Conservation (phyloP, 192 early-diverging fungal species). For the Backusella tuberculispora region DNA sequence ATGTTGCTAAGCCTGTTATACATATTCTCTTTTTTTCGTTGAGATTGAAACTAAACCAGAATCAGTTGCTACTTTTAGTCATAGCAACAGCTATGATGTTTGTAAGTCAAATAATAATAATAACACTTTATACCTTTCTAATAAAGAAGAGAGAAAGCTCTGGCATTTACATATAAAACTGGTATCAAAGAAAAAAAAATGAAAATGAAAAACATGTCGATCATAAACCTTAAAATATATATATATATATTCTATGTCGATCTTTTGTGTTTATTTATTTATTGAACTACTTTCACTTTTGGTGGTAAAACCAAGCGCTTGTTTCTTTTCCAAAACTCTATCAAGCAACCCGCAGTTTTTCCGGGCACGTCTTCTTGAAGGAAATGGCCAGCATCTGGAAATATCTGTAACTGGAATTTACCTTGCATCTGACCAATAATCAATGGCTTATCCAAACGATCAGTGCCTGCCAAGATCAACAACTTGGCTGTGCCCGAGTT, state of each 20-base stretch:
- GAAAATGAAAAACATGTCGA: too few relatives aligned
- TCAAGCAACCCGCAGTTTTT: conserved; percentile 55
- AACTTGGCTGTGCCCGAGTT: conserved; percentile 61
- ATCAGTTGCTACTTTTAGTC: neutral
- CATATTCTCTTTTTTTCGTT: neutral
- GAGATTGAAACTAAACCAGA: neutral
- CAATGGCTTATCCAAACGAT: conserved; percentile 75
- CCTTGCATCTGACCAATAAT: conserved; percentile 86
- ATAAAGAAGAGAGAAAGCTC: too few relatives aligned
- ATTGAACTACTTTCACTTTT: conserved; percentile 22
- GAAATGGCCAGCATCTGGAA: conserved; percentile 72
- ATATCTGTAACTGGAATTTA: conserved; percentile 75
- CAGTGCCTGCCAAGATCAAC: conserved; percentile 72
- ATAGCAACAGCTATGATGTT: neutral
- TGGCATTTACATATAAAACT: too few relatives aligned
- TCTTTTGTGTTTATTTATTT: neutral
- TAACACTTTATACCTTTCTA: too few relatives aligned
- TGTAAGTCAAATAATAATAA: too few relatives aligned
- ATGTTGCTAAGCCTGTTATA: neutral
- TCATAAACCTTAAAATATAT: too few relatives aligned
- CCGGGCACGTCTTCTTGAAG: conserved; percentile 75
- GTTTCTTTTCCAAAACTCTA: conserved; percentile 73
- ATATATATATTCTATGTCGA: neutral
- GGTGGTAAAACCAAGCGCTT: conserved; percentile 59
- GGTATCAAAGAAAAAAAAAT: too few relatives aligned